Evolutionary conservation across 2,329 filamentous ascomycete species (phyloP), one percentile per base, ranked within the genome.

Genomic region (Sarocladium oryzae): DNA sequence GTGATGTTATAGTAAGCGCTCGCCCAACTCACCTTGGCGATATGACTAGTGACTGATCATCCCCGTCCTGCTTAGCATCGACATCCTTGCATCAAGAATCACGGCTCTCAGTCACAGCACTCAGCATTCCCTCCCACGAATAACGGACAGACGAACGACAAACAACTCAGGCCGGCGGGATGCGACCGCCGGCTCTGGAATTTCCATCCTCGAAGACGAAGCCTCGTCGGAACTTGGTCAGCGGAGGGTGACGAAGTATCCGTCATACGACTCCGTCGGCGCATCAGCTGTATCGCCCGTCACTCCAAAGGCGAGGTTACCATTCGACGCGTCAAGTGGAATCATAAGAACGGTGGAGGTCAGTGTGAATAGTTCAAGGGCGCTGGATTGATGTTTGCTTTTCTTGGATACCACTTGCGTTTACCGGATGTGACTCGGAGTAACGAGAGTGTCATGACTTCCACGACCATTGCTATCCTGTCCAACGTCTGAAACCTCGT

Each of bases 1-100:
- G 59, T 70, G 23, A 61, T 70, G 58, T 63, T 63, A 64, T 68
- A 54, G 55, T 48, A 36, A 28, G 51, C 15, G 15, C n/a, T 11
- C 46, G 26, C 10, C 11, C 33, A 43, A 11, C 10, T 11, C 16
- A 3, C 16, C 16, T 9, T 16, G 3, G 40, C 15, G 8, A 3
- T 28, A 9, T 9, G 18, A 21, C 7, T 3, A 28, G 15, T 28
- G 4, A 20, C 7, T 18, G 20, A 26, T n/a, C 23, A 20, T 28
- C 26, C 26, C 21, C n/a, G 9, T n/a, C 23, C 11, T n/a, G n/a
- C n/a, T 15, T 23, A 48, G 43, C 32, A 49, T 49, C 33, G 46
- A 49, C 16, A 49, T 49, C 32, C 46, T 49, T 3, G 46, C 46
- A 24, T 49, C 46, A 26, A 36, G 46, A 16, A 49, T 49, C 32